Percentiles rank a stretch among this genome's conserved stretches.
Evolutionary conservation across 2,329 filamentous ascomycete genomes (phyloP).

Genomic region (Passalora sequoiae): DNA sequence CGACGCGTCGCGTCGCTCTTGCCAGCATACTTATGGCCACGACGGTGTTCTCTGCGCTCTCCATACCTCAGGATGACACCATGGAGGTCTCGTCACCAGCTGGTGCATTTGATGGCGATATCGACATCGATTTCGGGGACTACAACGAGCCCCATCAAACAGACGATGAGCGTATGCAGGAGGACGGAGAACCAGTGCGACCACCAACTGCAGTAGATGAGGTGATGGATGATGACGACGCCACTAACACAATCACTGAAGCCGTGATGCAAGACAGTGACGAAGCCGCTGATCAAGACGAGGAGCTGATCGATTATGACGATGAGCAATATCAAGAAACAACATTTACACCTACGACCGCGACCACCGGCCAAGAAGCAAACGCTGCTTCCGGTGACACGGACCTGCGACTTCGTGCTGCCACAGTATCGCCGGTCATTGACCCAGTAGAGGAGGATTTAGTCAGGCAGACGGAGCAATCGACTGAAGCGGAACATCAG

Average conservation of each 20-base stretch:
- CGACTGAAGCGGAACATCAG: conserved; percentile 1
- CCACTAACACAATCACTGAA: conserved; percentile 19
- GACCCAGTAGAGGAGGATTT: conserved; percentile 20
- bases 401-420: too few relatives aligned
- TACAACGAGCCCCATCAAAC: conserved; percentile 41
- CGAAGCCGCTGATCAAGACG: conserved; percentile 22
- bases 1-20: too few relatives aligned
- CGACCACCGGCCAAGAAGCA: conserved; percentile 3
- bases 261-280: conserved; percentile 31
- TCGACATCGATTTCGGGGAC: conserved; percentile 56
- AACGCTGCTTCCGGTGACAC: conserved; percentile 8
- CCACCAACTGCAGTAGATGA: conserved; percentile 34
- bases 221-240: conserved; percentile 31
- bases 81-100: conserved; percentile 53
- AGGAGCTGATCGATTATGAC: conserved; percentile 37
- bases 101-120: conserved; percentile 45
- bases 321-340: conserved; percentile 23
- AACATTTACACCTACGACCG: conserved; percentile 3
- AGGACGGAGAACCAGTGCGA: conserved; percentile 46
- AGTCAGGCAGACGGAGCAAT: conserved; percentile 15
- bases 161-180: conserved; percentile 54
- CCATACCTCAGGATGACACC: conserved; percentile 39
- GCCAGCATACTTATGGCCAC: conserved; percentile 22
- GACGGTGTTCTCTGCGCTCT: conserved; percentile 24
- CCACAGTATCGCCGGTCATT: conserved; percentile 4